phyloP scores from a whole-genome alignment of 2,329 filamentous ascomycete species.

The Pestalotiopsis sp. region DNA sequence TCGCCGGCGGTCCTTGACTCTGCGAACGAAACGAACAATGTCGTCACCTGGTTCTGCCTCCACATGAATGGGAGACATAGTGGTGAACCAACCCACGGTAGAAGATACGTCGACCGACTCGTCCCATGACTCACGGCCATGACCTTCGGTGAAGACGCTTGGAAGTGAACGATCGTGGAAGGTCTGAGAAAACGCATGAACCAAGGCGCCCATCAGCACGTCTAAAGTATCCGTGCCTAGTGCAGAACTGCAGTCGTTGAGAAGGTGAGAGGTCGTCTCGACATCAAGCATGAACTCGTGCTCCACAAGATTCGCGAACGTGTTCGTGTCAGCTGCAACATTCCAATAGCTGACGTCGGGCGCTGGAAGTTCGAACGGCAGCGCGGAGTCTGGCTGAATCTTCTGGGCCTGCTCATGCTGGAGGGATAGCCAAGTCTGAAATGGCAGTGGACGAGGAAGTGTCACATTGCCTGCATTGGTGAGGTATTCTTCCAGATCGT shows the following conservation, averaged over 20 bases:
- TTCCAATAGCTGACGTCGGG: constrained; percentile 8
- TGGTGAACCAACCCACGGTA: constrained; percentile 9
- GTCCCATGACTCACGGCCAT: constrained; percentile 10
- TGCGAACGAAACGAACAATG: neutral
- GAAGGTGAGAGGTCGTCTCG: neutral
- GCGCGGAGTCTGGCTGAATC: constrained; percentile 5
- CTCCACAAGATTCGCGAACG: constrained; percentile 6
- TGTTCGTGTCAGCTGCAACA: constrained; percentile 1
- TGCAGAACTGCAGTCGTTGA: constrained; percentile 10
- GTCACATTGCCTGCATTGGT: constrained; percentile 11
- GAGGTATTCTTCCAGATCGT: constrained; percentile 42
- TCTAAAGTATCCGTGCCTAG: constrained; percentile 11
- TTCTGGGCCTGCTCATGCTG: constrained; percentile 8
- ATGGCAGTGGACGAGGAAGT: constrained; percentile 24
- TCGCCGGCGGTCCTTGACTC: constrained; percentile 6
- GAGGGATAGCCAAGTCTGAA: constrained; percentile 34
- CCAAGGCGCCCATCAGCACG: constrained; percentile 9
- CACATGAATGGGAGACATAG: constrained; percentile 5
- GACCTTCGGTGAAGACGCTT: constrained; percentile 22
- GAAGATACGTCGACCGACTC: constrained; percentile 2
- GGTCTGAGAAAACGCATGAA: constrained; percentile 3
- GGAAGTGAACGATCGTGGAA: constrained; percentile 3
- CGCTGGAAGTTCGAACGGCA: constrained; percentile 5
- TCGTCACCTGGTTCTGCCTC: neutral
- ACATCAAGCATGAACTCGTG: constrained; percentile 1